Percentiles rank a stretch among this genome's conserved stretches.
These are phyloP conservation scores for Neurospora hispaniola DNA, from an alignment of 495 filamentous ascomycete genomes.

Conservation along the genomic window DNA sequence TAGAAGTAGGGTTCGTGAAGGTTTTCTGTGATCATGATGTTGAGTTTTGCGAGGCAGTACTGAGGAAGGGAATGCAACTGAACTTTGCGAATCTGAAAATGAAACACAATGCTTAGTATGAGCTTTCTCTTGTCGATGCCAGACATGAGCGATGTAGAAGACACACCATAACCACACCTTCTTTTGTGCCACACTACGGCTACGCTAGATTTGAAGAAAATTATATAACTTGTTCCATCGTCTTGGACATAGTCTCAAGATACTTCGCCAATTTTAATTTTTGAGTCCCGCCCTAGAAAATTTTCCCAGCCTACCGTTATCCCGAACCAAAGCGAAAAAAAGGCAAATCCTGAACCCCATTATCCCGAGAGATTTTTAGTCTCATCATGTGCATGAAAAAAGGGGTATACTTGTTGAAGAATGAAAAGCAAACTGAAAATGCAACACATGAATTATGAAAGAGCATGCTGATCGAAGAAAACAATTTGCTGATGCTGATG, in stretches of 20 bases:
- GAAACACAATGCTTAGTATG: not conserved
- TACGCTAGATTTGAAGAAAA: not conserved
- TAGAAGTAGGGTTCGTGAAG: not conserved
- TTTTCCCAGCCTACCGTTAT: not conserved
- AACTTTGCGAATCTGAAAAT: not conserved
- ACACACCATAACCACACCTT: not conserved
- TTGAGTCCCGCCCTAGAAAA: not conserved
- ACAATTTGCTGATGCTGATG: not conserved
- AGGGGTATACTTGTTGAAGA: slow-evolving; percentile 1
- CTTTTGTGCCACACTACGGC: not conserved
- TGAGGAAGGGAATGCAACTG: not conserved
- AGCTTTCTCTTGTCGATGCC: not conserved
- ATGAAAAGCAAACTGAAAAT: slow-evolving; percentile 1
- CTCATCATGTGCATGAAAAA: not conserved
- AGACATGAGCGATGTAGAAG: not conserved
- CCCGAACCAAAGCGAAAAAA: not conserved
- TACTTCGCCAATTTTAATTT: not conserved
- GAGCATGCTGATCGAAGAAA: not conserved
- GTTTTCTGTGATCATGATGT: not conserved
- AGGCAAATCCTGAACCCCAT: not conserved
- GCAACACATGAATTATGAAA: not conserved
- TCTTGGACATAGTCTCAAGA: not conserved
- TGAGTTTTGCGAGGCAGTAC: not conserved
- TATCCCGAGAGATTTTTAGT: slow-evolving; percentile 1
- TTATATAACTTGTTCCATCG: not conserved